These are phyloP conservation scores for Sporisorium scitamineum DNA, from an alignment of 1,284 basidiomycete genomes.

Conservation along the genomic window DNA sequence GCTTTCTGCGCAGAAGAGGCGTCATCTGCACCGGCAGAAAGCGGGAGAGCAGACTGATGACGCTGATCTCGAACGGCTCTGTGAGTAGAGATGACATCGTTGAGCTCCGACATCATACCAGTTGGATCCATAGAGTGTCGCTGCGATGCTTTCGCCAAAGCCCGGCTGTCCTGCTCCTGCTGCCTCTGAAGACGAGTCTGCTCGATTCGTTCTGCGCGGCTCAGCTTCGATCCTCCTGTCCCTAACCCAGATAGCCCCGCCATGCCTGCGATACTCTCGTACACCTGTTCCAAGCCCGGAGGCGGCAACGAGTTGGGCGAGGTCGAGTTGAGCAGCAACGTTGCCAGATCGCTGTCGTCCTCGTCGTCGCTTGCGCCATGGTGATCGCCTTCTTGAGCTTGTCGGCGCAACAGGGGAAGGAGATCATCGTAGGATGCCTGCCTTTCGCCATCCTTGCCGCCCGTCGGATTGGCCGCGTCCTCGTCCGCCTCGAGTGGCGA, in stretches of 20 bases:
- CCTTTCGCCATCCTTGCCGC: not conserved
- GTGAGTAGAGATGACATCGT: constrained; percentile 50
- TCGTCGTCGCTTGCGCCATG: constrained; percentile 23
- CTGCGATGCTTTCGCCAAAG: constrained; percentile 12
- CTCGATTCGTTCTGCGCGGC: constrained; percentile 58
- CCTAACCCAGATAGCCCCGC: constrained; percentile 21
- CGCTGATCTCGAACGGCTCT: constrained; percentile 33
- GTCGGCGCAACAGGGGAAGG: not conserved
- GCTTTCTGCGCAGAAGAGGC: not conserved
- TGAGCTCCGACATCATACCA: constrained; percentile 55
- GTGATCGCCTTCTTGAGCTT: not conserved
- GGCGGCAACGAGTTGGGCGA: constrained; percentile 57
- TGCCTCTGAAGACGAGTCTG: constrained; percentile 34
- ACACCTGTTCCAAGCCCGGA: constrained; percentile 62
- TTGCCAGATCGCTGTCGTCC: constrained; percentile 37
- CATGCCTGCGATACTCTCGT: constrained; percentile 58
- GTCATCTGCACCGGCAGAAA: not conserved
- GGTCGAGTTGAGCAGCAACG: constrained; percentile 47
- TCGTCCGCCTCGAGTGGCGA: constrained; percentile 60
- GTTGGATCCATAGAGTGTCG: constrained; percentile 35
- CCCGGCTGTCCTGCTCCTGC: constrained; percentile 25
- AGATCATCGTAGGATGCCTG: not conserved
- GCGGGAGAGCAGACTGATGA: constrained; percentile 16
- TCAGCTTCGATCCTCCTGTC: constrained; percentile 22
- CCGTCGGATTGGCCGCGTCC: constrained; percentile 26